Percentiles rank a stretch among this genome's conserved stretches.
These are phyloP conservation scores for Vitellaria paradoxa DNA, from an alignment of 179 eudicot genomes.

Conservation along the genomic window DNA sequence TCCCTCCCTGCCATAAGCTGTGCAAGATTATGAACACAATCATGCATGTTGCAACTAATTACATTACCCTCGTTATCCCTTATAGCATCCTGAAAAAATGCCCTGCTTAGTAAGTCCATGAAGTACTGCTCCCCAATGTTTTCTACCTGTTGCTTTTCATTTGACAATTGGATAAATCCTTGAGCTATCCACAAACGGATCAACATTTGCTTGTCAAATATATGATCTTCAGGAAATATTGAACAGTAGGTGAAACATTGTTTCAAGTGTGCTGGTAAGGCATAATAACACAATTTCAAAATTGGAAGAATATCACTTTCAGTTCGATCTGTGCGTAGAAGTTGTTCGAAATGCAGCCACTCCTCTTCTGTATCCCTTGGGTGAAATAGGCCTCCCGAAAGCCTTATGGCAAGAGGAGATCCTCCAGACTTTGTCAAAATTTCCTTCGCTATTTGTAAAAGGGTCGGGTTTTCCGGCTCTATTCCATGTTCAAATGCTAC, in stretches of 20 bases:
- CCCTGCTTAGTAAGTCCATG: conserved; percentile 1
- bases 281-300: conserved; percentile 27
- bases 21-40: conserved; percentile 22
- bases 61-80: conserved; percentile 13
- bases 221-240: conserved; percentile 17
- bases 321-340: background rate
- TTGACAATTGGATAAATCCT: conserved; percentile 12
- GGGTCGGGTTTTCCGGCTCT: background rate
- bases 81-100: conserved; percentile 15
- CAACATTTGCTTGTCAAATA: conserved; percentile 10
- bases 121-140: conserved; percentile 14
- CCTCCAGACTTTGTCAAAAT: conserved; percentile 24
- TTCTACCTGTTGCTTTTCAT: background rate
- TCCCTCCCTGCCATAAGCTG: conserved; percentile 5
- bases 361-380: conserved; percentile 4
- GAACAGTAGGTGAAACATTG: conserved; percentile 25
- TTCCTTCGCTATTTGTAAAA: conserved; percentile 19
- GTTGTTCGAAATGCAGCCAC: conserved; percentile 20
- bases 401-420: conserved; percentile 30
- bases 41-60: conserved; percentile 16
- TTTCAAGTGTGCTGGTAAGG: conserved; percentile 12
- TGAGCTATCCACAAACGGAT: conserved; percentile 29
- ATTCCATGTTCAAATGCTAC: conserved; percentile 18
- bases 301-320: conserved; percentile 14
- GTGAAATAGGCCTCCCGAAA: conserved; percentile 7